Conservation (phyloP, 257 asterid genomes). For the Echites panduratus region DNA sequence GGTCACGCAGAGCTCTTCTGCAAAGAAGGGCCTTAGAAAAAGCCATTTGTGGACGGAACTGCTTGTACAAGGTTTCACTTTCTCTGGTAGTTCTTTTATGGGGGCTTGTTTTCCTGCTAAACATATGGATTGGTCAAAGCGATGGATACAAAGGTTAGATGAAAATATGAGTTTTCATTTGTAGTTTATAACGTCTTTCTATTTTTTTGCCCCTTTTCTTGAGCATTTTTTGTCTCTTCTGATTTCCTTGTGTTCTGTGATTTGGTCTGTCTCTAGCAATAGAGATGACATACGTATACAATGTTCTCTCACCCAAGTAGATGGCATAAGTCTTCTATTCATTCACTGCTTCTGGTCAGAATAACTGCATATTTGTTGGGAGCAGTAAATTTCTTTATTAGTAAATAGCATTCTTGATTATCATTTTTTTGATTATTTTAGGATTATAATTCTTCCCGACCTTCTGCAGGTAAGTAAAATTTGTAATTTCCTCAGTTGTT, state of each 20-base stretch:
- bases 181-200: background rate
- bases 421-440: background rate
- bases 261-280: background rate
- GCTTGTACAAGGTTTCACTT: conserved; percentile 62
- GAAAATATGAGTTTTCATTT: background rate
- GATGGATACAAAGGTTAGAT: conserved; percentile 67
- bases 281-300: background rate
- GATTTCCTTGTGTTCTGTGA: background rate
- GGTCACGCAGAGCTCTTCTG: conserved; percentile 91
- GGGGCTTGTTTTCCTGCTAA: conserved; percentile 73
- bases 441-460: background rate
- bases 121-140: conserved; percentile 67
- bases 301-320: background rate
- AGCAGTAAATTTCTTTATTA: background rate
- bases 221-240: background rate
- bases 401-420: background rate
- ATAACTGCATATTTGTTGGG: background rate
- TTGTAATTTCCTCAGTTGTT: background rate
- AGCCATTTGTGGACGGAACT: conserved; percentile 38
- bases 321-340: background rate
- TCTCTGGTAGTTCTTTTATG: conserved; percentile 54
- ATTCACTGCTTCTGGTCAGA: background rate
- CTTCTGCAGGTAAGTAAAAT: background rate
- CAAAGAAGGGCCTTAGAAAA: conserved; percentile 76
- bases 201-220: background rate